Conservation (phyloP, 2,329 filamentous ascomycete genomes). For the Clarireedia sp. region DNA sequence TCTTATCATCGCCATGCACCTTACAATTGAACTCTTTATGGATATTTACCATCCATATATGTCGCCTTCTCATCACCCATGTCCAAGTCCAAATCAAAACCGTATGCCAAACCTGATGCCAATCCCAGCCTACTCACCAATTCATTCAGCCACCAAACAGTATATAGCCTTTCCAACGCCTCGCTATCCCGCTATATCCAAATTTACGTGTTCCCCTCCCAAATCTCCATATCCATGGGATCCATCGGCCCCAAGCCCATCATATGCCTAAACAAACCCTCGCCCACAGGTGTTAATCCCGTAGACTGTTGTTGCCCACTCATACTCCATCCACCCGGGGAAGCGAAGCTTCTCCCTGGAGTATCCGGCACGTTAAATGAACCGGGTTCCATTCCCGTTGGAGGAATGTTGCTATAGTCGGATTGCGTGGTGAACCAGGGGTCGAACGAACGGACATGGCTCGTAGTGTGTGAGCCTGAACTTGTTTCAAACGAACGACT, state of each 20-base stretch:
- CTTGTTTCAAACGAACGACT: slow-evolving; percentile 45
- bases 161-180: background rate
- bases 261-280: slow-evolving; percentile 48
- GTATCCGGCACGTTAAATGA: slow-evolving; percentile 36
- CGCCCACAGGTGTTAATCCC: slow-evolving; percentile 47
- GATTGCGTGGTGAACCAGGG: slow-evolving; percentile 17
- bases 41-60: too few relatives aligned
- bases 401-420: slow-evolving; percentile 18
- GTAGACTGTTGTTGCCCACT: slow-evolving; percentile 34
- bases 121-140: background rate
- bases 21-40: too few relatives aligned
- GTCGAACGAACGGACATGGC: slow-evolving; percentile 23
- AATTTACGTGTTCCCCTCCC: slow-evolving; percentile 18
- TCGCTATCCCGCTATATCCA: background rate
- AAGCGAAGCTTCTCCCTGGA: slow-evolving; percentile 34
- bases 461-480: slow-evolving; percentile 33
- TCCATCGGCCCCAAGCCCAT: slow-evolving; percentile 53
- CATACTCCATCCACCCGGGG: slow-evolving; percentile 31
- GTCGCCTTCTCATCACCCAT: too few relatives aligned
- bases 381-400: slow-evolving; percentile 19
- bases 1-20: too few relatives aligned
- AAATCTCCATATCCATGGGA: slow-evolving; percentile 29
- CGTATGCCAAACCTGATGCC: too few relatives aligned
- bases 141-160: background rate
- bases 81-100: too few relatives aligned